Evolutionary conservation across 208 protist genomes (phyloP), one percentile per base, ranked within the genome.

Genomic region (Leishmania martiniquensis): DNA sequence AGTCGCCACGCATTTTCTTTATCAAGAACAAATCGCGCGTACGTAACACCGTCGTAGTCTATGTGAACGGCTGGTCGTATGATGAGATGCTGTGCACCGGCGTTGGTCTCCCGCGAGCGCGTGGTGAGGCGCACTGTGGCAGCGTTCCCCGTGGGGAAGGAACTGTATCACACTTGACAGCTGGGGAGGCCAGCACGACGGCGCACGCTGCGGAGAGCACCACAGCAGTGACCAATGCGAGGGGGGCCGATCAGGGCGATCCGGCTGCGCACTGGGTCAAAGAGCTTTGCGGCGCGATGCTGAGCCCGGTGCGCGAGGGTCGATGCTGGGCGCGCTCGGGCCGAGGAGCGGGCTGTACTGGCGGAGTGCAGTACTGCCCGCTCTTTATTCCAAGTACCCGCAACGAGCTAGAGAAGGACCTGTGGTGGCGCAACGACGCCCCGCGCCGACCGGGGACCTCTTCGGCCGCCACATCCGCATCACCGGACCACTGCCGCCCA

Each of bases 51-150:
- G 82, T 94, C n/a, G 77, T 95, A 12, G 66, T 97, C 22, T 97
- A 94, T 71, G 88, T 95, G 37, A 92, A 95, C 65, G 91, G 91
- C 15, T 93, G 88, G 89, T 91, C 89, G 37, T 90, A 92, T 76
- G 88, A 94, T 62, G 82, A 89, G 74, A 89, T 96, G 83, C 84
- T 93, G 76, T 85, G 84, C 72, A 87, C 85, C 6, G 85, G 79
- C 12, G 81, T 85, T 3, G 81, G 81, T 32, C 77, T 90, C 22
- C 80, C 77, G 34, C 76, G 84, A 13, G 17, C n/a, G 39, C 49
- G 2, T n/a, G 45, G n/a, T n/a, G 20, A 52, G 12, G 72, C n/a
- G 49, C 4, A 45, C 9, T 0, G 49, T 54, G 34, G 54, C 10
- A 42, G 25, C 32, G 37, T 42, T 4, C 65, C 37, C 22, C 65